Evolutionary conservation across 202 grass and related monocot genomes (phyloP), one percentile per base, ranked within the genome.

Genomic region (Saccharum hybrid): DNA sequence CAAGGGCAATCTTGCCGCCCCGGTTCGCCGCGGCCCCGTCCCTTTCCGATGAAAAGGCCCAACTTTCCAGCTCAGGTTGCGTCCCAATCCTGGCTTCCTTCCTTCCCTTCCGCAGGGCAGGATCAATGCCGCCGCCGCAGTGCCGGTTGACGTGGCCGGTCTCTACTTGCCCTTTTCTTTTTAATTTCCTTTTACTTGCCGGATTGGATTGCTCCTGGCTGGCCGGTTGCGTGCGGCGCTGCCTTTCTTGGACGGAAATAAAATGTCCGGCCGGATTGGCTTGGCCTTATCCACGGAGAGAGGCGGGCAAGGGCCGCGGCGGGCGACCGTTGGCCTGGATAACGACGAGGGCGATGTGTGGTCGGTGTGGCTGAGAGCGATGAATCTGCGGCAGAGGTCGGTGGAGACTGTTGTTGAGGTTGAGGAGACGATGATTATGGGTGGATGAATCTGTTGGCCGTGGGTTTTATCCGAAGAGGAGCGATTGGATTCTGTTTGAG

Each of bases 1-100:
- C 75, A 42, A 40, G 21, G 4, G 40, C 6, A 37, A 60, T 62
- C 81, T 73, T 79, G 75, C 81, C 68, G 75, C 77, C 79, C 61
- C 76, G 72, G 79, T 28, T 66, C 79, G 88, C 83, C 79, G 83
- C 88, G 38, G 28, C 19, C 43, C 56, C 71, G 77, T 85, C 82
- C 43, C 83, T 78, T 22, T 89, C 87, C 22, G 54, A 8, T 19
- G 60, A 79, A 90, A 86, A 56, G 7, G 38, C 54, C 37, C 7
- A 33, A 81, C 38, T 62, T 86, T 86, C 70, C 72, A 26, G 43
- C 49, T 76, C 57, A 62, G 66, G 3, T 86, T 83, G 88, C 83
- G 73, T 86, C 67, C 12, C 67, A 10, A 0, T 19, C 60, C 62
- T 49, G 49, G 67, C 74, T 83, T 81, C 56, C 87, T 83, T 61